Conservation (phyloP, 768 basidiomycete species). For the Termitomyces eurrhizus region DNA sequence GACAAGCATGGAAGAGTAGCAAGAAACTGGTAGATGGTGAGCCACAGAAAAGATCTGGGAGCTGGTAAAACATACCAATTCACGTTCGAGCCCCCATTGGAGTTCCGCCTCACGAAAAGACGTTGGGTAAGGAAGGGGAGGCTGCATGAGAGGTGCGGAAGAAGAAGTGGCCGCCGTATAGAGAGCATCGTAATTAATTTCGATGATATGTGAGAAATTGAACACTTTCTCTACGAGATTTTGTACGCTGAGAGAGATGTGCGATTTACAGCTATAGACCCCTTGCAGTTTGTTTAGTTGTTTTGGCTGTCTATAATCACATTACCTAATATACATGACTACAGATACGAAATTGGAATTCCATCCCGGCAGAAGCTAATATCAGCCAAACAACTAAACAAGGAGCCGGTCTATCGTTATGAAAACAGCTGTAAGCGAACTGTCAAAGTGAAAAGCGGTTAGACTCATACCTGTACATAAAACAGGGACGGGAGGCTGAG, state of each 20-base stretch:
- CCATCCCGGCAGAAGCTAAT: no score
- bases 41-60: neutral
- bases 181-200: neutral
- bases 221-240: neutral
- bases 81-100: constrained; percentile 8
- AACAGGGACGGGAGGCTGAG: neutral
- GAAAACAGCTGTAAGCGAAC: no score
- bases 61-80: neutral
- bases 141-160: neutral
- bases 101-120: constrained; percentile 6
- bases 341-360: no score
- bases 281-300: no score
- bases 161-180: neutral
- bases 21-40: neutral
- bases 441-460: constrained; percentile 8
- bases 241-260: neutral
- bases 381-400: no score
- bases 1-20: neutral
- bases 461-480: constrained; percentile 7
- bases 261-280: no score
- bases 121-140: neutral
- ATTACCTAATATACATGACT: no score
- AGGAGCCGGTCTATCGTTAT: no score
- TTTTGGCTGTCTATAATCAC: no score
- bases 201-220: neutral